Conservation (phyloP, 1,284 basidiomycete genomes). For the Cronartium quercuum region DNA sequence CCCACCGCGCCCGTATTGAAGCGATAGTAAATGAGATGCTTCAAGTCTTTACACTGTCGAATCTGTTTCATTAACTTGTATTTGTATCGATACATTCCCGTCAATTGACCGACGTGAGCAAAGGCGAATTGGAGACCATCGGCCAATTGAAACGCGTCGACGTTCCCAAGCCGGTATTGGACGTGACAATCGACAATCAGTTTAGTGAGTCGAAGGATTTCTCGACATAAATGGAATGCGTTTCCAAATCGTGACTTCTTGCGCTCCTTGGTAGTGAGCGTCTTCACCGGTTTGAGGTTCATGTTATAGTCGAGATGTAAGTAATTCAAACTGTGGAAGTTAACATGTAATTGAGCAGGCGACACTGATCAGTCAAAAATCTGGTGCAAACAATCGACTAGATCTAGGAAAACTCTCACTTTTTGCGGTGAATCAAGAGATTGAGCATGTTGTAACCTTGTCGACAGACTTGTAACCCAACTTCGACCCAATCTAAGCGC, state of each 20-base stretch:
- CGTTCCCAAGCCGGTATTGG: conserved; percentile 95
- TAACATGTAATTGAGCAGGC: neutral
- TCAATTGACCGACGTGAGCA: conserved; percentile 92
- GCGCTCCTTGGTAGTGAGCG: conserved; percentile 96
- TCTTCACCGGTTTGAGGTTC: conserved; percentile 78
- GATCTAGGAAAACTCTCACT: conserved; percentile 40
- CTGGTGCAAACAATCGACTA: neutral
- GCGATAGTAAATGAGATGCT: conserved; percentile 93
- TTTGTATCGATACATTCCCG: conserved; percentile 98
- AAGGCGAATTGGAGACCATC: conserved; percentile 98
- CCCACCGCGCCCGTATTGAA: conserved; percentile 99
- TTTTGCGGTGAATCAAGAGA: conserved; percentile 93
- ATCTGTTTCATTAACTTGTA: conserved; percentile 99
- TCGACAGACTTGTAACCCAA: conserved; percentile 93
- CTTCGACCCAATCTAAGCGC: conserved; percentile 97
- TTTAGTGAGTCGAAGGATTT: conserved; percentile 94
- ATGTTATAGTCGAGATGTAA: conserved; percentile 68
- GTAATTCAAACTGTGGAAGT: conserved; percentile 74
- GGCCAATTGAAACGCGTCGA: conserved; percentile 98
- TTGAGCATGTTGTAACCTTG: conserved; percentile 99
- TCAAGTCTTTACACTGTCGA: conserved; percentile 97
- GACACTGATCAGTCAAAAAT: no score
- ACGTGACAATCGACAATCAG: conserved; percentile 98
- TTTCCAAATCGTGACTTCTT: conserved; percentile 99
- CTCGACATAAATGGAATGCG: conserved; percentile 93